Evolutionary conservation across 495 filamentous ascomycete genomes (phyloP), one percentile per base, ranked within the genome.

Genomic region (Lepidopterella palustris): DNA sequence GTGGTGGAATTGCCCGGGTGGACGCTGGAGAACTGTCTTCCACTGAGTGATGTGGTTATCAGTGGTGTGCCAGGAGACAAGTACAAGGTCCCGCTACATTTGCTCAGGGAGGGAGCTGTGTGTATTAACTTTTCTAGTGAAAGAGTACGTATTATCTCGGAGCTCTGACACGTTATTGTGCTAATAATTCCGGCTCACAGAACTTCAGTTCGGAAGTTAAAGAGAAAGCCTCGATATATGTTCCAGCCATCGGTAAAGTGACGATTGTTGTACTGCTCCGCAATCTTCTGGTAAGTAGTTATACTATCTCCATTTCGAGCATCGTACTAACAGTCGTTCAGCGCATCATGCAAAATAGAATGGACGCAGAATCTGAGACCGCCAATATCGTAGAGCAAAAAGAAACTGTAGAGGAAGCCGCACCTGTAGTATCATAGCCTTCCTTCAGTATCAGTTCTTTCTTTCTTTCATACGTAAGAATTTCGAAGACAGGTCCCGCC

Each of bases 121-220:
- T 98, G 93, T 76, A 88, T 98, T 73, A 98, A 98, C 73, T 97
- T 98, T 73, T 95, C 90, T 15, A 95, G 87, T 42, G 90, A 90
- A 71, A 91, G 91, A 82, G 83, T 85, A 66, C 47, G 73, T 35
- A 23, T 25, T 13, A 26, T 48, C 35, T 10, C 2, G 18, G 9
- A n/a, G n/a, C n/a, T 55, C 9, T 52, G 10, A 64, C 10, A 24
- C 32, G 21, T 42, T 51, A 28, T n/a, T 18, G 62, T 53, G 23
- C 10, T 13, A 39, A 29, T 65, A 26, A 63, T 54, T 31, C 24
- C 15, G n/a, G 45, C 9, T 25, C 9, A 40, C 40, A 87, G 80
- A 98, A 98, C 75, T 98, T 98, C 72, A 85, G 82, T 55, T 82
- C 84, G 0, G 87, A 86, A 53, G 83, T 98, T 47, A 96, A 93